Evolutionary conservation across 2,329 filamentous ascomycete genomes (phyloP).

Genomic region (Leptoxyphium fumago): DNA sequence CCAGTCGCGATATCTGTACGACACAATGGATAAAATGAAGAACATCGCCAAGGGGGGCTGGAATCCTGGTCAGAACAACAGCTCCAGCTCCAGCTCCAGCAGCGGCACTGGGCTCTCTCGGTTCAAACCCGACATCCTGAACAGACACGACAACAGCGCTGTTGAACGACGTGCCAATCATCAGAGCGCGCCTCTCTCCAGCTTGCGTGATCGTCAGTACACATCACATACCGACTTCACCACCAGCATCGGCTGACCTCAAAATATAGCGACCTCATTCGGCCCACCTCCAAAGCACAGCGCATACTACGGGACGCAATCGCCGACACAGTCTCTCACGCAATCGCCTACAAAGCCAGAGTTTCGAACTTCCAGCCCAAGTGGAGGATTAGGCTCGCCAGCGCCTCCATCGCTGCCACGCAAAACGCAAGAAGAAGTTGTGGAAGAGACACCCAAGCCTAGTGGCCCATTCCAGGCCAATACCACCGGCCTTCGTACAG

Average conservation of each 20-base stretch:
- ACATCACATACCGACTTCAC: neutral
- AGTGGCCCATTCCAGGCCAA: constrained; percentile 54
- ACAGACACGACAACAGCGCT: constrained; percentile 22
- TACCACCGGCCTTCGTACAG: constrained; percentile 56
- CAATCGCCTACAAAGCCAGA: neutral
- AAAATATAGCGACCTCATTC: constrained; percentile 43
- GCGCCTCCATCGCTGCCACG: constrained; percentile 24
- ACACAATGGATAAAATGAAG: constrained; percentile 19
- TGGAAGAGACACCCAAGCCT: constrained; percentile 26
- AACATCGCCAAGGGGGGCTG: constrained; percentile 33
- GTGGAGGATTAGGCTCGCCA: constrained; percentile 28
- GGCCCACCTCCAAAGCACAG: constrained; percentile 63
- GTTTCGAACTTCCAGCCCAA: constrained; percentile 9
- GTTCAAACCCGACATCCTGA: constrained; percentile 9
- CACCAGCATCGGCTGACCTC: constrained; percentile 1
- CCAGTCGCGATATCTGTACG: too few species aligned
- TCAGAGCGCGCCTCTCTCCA: constrained; percentile 48
- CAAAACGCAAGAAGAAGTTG: constrained; percentile 20
- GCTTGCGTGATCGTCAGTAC: constrained; percentile 49
- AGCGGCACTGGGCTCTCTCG: neutral
- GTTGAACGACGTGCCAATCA: constrained; percentile 33
- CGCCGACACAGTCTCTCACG: too few species aligned
- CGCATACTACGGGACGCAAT: constrained; percentile 28
- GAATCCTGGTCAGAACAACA: constrained; percentile 26
- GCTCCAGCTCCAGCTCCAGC: neutral